Evolutionary conservation across 2,329 filamentous ascomycete genomes (phyloP).

Genomic region (Phialophora macrospora): DNA sequence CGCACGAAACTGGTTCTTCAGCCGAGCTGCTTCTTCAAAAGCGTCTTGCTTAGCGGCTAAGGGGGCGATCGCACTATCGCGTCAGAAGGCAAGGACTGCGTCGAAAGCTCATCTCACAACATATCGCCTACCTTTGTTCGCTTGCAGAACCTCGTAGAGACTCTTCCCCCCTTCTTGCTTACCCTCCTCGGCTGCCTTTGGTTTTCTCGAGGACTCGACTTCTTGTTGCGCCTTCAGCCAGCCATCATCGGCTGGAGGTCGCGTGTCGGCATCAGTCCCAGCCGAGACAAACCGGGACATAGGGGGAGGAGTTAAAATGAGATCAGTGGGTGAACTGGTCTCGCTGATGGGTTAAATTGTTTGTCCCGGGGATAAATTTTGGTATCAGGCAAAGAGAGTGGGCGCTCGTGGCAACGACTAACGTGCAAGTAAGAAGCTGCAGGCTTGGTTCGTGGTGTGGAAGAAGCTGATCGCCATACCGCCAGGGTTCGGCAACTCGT

Average conservation of each 20-base stretch:
- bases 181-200: conserved; percentile 35
- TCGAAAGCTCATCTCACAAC: not conserved
- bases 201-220: conserved; percentile 39
- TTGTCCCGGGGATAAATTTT: conserved; percentile 17
- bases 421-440: conserved; percentile 8
- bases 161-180: conserved; percentile 53
- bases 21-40: conserved; percentile 56
- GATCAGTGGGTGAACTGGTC: not conserved
- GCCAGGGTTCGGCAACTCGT: not conserved
- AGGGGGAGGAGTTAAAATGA: conserved; percentile 5
- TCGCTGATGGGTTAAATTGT: conserved; percentile 1
- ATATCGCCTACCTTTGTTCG: conserved; percentile 55
- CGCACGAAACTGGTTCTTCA: conserved; percentile 58
- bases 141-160: conserved; percentile 55
- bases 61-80: conserved; percentile 44
- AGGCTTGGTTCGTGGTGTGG: conserved; percentile 3
- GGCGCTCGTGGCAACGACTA: conserved; percentile 4
- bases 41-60: conserved; percentile 57
- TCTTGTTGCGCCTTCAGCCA: conserved; percentile 50
- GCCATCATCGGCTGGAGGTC: conserved; percentile 49
- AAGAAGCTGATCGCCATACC: not conserved
- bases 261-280: conserved; percentile 51
- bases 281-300: conserved; percentile 56
- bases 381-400: conserved; percentile 11
- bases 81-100: conserved; percentile 43